phyloP scores from a whole-genome alignment of 768 basidiomycete species.

The Phylloporus sp. region DNA sequence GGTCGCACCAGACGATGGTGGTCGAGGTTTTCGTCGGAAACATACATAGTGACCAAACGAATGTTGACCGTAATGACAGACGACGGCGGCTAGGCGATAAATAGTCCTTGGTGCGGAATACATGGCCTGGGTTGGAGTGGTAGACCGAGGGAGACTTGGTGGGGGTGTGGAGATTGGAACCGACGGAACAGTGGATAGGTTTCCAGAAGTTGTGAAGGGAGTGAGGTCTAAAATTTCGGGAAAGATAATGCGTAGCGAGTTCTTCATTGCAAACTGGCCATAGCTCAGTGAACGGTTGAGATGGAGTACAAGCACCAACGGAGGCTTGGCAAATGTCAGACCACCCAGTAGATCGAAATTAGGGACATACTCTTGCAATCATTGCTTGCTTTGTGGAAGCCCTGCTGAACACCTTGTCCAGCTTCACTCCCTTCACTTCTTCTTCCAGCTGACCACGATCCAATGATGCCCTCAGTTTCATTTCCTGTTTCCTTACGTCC shows the following conservation, averaged over 20 bases:
- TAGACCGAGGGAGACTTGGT: slow-evolving; percentile 43
- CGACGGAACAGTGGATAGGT: slow-evolving; percentile 66
- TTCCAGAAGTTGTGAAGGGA: slow-evolving; percentile 80
- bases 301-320: slow-evolving; percentile 81
- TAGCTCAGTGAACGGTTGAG: slow-evolving; percentile 89
- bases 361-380: slow-evolving; percentile 66
- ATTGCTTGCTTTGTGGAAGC: slow-evolving; percentile 89
- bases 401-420: slow-evolving; percentile 72
- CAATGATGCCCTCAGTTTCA: slow-evolving; percentile 57
- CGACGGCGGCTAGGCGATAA: slow-evolving; percentile 81
- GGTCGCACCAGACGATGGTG: slow-evolving; percentile 34
- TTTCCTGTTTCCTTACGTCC: slow-evolving; percentile 65
- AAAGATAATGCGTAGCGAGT: slow-evolving; percentile 74
- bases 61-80: slow-evolving; percentile 92
- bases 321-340: slow-evolving; percentile 53
- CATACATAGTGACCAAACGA: slow-evolving; percentile 95
- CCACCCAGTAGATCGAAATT: not conserved
- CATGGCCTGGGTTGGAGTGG: slow-evolving; percentile 54
- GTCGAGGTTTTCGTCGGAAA: slow-evolving; percentile 77
- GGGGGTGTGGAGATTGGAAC: slow-evolving; percentile 67
- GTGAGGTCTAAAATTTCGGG: slow-evolving; percentile 88
- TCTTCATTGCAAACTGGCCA: slow-evolving; percentile 75
- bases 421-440: slow-evolving; percentile 72
- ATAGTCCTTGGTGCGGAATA: slow-evolving; percentile 58
- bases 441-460: slow-evolving; percentile 79